Conservation (phyloP, 768 basidiomycete genomes). For the Suillus luteus region DNA sequence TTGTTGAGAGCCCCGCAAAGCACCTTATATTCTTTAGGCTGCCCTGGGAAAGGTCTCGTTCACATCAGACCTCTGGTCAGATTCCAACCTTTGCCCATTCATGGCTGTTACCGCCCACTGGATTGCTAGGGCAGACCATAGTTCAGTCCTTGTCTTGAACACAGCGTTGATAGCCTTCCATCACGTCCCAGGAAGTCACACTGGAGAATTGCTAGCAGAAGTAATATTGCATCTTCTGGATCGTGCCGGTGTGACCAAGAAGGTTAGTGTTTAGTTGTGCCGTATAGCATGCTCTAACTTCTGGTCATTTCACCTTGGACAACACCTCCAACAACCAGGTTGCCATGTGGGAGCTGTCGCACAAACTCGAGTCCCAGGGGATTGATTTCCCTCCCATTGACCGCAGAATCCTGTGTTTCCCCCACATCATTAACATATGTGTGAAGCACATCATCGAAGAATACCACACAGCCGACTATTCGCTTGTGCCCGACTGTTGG, state of each 20-base stretch:
- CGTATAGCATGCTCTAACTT: background rate
- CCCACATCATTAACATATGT: background rate
- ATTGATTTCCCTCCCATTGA: background rate
- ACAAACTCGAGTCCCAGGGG: background rate
- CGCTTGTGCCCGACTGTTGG: background rate
- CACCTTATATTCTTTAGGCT: background rate
- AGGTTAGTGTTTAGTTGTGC: background rate
- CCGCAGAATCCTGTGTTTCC: background rate
- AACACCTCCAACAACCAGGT: background rate
- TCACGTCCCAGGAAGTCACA: slow-evolving; percentile 19
- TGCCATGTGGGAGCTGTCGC: background rate
- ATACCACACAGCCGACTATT: background rate
- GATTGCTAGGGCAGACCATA: slow-evolving; percentile 6
- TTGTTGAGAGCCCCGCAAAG: background rate
- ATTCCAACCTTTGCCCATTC: slow-evolving; percentile 13
- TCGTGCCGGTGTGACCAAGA: background rate
- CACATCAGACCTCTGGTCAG: slow-evolving; percentile 22
- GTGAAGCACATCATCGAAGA: background rate
- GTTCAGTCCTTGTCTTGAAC: slow-evolving; percentile 13
- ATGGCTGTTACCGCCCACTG: slow-evolving; percentile 22
- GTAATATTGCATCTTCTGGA: slow-evolving; percentile 2
- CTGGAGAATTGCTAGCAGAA: slow-evolving; percentile 14
- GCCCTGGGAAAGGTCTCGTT: slow-evolving; percentile 14
- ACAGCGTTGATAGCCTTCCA: slow-evolving; percentile 18
- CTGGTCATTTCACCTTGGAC: slow-evolving; percentile 1